Percentiles rank a stretch among this genome's conserved stretches.
phyloP scores from a whole-genome alignment of 768 basidiomycete genomes.

The Tricholomella constricta region DNA sequence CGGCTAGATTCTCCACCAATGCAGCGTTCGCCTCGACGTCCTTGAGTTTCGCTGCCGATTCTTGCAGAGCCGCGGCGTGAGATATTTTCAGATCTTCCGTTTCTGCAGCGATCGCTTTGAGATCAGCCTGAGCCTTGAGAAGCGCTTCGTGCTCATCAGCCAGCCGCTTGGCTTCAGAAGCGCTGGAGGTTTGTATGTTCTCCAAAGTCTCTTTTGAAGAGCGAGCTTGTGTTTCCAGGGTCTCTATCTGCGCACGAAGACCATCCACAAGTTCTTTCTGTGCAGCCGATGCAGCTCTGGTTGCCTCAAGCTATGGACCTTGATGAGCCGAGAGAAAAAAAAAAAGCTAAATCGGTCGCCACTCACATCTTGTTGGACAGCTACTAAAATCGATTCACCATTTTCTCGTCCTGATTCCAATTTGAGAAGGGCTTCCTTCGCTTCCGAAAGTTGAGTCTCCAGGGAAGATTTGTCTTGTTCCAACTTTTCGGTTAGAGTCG shows the following conservation, averaged over 20 bases:
- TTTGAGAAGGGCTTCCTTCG: conserved; percentile 41
- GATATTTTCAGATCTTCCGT: conserved; percentile 48
- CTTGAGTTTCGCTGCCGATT: conserved; percentile 44
- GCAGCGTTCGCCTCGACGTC: conserved; percentile 50
- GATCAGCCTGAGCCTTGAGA: conserved; percentile 61
- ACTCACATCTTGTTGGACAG: conserved; percentile 55
- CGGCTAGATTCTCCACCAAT: conserved; percentile 42
- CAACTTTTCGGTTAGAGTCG: conserved; percentile 43
- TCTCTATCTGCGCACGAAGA: conserved; percentile 52
- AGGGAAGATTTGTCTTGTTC: conserved; percentile 49
- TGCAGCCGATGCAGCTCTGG: conserved; percentile 39
- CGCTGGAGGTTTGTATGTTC: conserved; percentile 43
- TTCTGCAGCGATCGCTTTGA: conserved; percentile 57
- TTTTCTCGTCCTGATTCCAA: conserved; percentile 34
- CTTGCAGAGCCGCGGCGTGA: conserved; percentile 51
- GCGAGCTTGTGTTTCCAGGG: conserved; percentile 51
- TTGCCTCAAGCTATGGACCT: conserved; percentile 49
- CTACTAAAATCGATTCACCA: conserved; percentile 37
- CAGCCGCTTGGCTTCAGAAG: conserved; percentile 46
- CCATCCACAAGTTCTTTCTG: conserved; percentile 48
- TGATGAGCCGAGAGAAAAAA: conserved; percentile 1
- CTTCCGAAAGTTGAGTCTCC: conserved; percentile 49
- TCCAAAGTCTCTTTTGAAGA: conserved; percentile 56
- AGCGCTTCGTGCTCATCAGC: conserved; percentile 66
- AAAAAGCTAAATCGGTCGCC: neutral